These are phyloP conservation scores for Radiomyces spectabilis DNA, from an alignment of 192 early-diverging fungal species.

Conservation along the genomic window DNA sequence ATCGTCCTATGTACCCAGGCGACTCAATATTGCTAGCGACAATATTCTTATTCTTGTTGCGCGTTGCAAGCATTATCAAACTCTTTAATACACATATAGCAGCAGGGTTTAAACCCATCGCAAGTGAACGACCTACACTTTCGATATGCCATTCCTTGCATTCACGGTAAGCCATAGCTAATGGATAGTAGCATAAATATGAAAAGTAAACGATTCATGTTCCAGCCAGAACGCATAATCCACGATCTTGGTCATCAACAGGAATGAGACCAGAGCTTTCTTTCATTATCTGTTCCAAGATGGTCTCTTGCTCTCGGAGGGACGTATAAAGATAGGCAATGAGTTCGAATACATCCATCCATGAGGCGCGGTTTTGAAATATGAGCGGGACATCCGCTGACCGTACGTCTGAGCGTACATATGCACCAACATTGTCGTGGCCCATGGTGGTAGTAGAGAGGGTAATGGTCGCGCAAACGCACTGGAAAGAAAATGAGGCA, in stretches of 20 bases:
- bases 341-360: not conserved
- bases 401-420: not conserved
- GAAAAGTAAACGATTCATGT: too few species aligned
- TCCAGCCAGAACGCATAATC: not conserved
- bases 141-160: too few species aligned
- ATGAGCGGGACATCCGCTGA: not conserved
- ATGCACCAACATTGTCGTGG: not conserved
- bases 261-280: not conserved
- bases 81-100: too few species aligned
- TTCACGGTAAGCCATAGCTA: too few species aligned
- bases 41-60: too few species aligned
- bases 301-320: not conserved
- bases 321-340: conserved; percentile 1
- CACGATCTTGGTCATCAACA: not conserved
- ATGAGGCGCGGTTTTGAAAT: conserved; percentile 1
- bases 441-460: conserved; percentile 1
- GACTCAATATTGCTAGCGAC: too few species aligned
- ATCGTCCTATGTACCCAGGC: too few species aligned
- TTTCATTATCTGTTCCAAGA: not conserved
- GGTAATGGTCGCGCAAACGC: not conserved
- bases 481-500: conserved; percentile 2
- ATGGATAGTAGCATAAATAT: too few species aligned
- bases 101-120: too few species aligned
- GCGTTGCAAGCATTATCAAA: too few species aligned
- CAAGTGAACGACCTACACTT: too few species aligned